phyloP scores from a whole-genome alignment of 371 early-diverging fungal genomes.

The Mortierella sp. region DNA sequence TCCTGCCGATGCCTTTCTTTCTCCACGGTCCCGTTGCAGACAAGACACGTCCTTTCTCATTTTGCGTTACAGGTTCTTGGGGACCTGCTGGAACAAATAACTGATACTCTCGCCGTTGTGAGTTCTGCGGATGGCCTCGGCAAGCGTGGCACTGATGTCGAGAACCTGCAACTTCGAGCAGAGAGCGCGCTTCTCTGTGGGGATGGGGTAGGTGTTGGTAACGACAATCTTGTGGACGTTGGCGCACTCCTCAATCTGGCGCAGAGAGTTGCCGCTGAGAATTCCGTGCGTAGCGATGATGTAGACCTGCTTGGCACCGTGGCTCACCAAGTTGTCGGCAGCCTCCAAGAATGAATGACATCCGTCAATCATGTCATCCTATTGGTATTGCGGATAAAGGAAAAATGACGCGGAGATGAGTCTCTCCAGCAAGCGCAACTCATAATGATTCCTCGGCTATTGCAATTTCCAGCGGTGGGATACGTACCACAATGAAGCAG shows the following conservation, averaged over 20 bases:
- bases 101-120: conserved; percentile 98
- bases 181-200: conserved; percentile 74
- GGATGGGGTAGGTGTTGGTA: conserved; percentile 95
- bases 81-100: conserved; percentile 77
- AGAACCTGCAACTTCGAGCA: conserved; percentile 86
- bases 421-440: background rate
- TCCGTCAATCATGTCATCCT: conserved; percentile 94
- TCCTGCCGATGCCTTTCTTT: no score
- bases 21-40: background rate
- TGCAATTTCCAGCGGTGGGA: no score
- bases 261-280: conserved; percentile 85
- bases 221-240: conserved; percentile 90
- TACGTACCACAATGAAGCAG: conserved; percentile 88
- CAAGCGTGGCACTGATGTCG: conserved; percentile 90
- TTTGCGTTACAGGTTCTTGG: conserved; percentile 43
- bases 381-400: conserved; percentile 5
- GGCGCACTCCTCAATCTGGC: conserved; percentile 86
- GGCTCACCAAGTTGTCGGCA: conserved; percentile 86
- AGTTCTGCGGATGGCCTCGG: conserved; percentile 97
- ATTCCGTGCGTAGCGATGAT: conserved; percentile 97
- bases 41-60: no score
- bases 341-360: conserved; percentile 91
- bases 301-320: conserved; percentile 89
- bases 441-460: no score
- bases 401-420: background rate